Percentiles rank a stretch among this genome's conserved stretches.
These are phyloP conservation scores for Monosporozyma aquatica DNA, from an alignment of 805 yeast genomes.

Conservation along the genomic window DNA sequence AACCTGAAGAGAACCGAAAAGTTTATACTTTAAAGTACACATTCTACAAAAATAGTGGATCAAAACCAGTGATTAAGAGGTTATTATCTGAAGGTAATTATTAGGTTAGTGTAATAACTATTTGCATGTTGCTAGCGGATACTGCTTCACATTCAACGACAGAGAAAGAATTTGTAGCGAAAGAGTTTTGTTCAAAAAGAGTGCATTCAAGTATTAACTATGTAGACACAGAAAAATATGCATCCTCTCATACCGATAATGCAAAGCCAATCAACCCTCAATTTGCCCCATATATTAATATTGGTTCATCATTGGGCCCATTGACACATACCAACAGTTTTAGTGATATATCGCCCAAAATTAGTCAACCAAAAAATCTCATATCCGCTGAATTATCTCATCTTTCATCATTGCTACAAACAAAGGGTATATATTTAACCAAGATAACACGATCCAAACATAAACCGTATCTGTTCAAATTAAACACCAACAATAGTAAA, in stretches of 20 bases:
- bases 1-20: no score
- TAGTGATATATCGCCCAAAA: constrained; percentile 11
- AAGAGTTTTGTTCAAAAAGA: no score
- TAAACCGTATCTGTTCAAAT: constrained; percentile 16
- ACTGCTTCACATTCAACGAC: no score
- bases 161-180: no score
- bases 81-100: no score
- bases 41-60: no score
- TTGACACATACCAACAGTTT: constrained; percentile 19
- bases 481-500: constrained; percentile 14
- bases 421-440: constrained; percentile 17
- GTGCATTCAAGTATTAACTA: background rate
- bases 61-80: no score
- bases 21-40: background rate
- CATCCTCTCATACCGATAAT: background rate
- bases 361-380: constrained; percentile 5
- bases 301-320: constrained; percentile 14
- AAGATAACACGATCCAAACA: constrained; percentile 27
- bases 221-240: background rate
- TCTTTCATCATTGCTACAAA: constrained; percentile 10
- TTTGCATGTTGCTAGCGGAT: no score
- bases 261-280: background rate
- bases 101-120: no score
- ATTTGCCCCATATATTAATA: background rate
- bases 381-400: constrained; percentile 7